phyloP scores from a whole-genome alignment of 192 early-diverging fungal species.

The Bifiguratus adelaidae region DNA sequence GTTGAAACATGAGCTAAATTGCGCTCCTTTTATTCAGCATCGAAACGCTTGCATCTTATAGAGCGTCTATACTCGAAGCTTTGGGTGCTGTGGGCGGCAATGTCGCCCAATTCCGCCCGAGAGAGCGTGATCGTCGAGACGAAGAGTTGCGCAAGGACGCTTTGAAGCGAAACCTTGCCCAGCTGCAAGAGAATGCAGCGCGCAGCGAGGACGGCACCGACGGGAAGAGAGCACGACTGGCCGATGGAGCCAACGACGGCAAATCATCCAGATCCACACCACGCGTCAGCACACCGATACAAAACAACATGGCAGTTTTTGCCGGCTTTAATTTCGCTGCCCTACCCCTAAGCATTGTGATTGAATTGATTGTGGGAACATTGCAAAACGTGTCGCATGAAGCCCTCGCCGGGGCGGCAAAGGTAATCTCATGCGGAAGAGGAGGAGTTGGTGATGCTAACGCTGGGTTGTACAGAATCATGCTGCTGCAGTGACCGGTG shows the following conservation, averaged over 20 bases:
- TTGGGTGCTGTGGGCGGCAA: slow-evolving; percentile 18
- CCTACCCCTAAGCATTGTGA: slow-evolving; percentile 13
- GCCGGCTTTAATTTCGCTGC: slow-evolving; percentile 10
- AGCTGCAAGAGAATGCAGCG: background rate
- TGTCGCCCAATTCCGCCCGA: slow-evolving; percentile 8
- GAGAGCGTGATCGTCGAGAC: slow-evolving; percentile 2
- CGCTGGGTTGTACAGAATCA: too few species aligned
- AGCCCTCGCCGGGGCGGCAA: slow-evolving; percentile 1
- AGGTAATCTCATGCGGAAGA: too few species aligned
- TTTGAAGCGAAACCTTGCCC: background rate
- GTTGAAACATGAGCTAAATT: background rate
- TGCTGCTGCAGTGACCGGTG: too few species aligned
- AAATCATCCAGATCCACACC: background rate
- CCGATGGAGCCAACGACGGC: background rate
- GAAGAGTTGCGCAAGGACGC: background rate
- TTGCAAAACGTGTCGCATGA: slow-evolving; percentile 15
- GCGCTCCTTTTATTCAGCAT: background rate
- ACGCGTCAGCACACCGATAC: background rate
- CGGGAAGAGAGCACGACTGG: slow-evolving; percentile 5
- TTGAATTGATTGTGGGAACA: slow-evolving; percentile 16
- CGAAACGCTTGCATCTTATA: slow-evolving; percentile 6
- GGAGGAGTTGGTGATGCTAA: too few species aligned
- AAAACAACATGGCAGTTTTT: background rate
- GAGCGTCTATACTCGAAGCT: slow-evolving; percentile 10
- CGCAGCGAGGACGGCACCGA: background rate